Conservation (phyloP, 2,329 filamentous ascomycete species). For the Epicoccum nigrum region DNA sequence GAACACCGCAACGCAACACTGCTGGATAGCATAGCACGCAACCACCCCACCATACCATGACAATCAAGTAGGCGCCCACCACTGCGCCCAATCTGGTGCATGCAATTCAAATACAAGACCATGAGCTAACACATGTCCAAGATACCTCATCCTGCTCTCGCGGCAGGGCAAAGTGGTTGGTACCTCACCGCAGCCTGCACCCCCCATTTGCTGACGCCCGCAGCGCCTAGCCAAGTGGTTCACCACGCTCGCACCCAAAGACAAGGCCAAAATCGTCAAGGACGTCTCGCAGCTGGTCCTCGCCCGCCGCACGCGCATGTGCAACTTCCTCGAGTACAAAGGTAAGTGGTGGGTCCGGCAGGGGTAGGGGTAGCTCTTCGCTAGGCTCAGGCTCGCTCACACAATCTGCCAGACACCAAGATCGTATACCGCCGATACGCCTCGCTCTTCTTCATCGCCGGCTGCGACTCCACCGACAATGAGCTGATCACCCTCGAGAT, state of each 20-base stretch:
- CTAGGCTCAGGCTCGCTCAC: conserved; percentile 41
- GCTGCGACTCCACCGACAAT: conserved; percentile 96
- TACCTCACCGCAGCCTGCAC: conserved; percentile 40
- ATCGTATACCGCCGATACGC: conserved; percentile 98
- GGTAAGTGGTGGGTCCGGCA: conserved; percentile 61
- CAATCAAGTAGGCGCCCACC: conserved; percentile 58
- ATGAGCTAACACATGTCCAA: conserved; percentile 49
- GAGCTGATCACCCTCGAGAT: conserved; percentile 98
- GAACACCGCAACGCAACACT: conserved; percentile 8
- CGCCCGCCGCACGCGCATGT: conserved; percentile 95
- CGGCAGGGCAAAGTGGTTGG: conserved; percentile 98
- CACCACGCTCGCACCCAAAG: conserved; percentile 93
- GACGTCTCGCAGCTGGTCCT: conserved; percentile 98
- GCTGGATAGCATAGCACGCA: conserved; percentile 11
- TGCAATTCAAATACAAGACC: neutral
- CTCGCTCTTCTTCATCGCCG: conserved; percentile 98
- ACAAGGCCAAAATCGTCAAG: conserved; percentile 99
- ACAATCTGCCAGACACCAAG: conserved; percentile 76
- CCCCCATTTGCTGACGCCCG: conserved; percentile 39
- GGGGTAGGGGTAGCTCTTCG: conserved; percentile 21
- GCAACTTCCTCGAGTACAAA: conserved; percentile 99
- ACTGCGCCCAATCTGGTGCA: neutral
- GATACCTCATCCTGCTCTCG: conserved; percentile 96
- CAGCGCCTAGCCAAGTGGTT: conserved; percentile 99
- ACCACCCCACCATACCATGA: no score